Conservation (phyloP, 768 basidiomycete species). For the Panaeolus papilionaceus region DNA sequence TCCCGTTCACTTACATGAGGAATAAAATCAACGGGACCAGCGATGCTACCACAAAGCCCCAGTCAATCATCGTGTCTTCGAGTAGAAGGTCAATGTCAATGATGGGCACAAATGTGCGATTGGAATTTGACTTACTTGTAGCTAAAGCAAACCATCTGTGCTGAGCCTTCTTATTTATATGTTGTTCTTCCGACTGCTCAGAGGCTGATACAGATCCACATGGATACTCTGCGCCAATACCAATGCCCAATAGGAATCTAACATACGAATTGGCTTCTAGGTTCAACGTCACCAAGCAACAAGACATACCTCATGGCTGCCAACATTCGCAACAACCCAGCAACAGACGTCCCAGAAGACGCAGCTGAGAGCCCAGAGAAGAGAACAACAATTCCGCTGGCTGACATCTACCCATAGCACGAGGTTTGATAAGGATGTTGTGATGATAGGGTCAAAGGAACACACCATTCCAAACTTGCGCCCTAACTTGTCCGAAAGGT, state of each 20-base stretch:
- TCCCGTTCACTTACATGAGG: conserved; percentile 72
- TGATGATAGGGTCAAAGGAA: conserved; percentile 7
- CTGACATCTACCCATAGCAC: conserved; percentile 61
- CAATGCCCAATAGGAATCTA: conserved; percentile 89
- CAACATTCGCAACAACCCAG: conserved; percentile 80
- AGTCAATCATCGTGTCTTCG: conserved; percentile 84
- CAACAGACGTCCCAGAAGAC: conserved; percentile 77
- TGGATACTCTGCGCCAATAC: conserved; percentile 89
- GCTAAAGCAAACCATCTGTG: conserved; percentile 89
- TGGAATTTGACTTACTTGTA: conserved; percentile 64
- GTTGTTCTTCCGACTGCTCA: conserved; percentile 87
- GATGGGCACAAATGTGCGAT: background rate
- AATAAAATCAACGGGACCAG: conserved; percentile 87
- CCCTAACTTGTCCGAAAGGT: conserved; percentile 85
- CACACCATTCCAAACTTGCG: conserved; percentile 88
- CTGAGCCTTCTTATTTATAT: conserved; percentile 79
- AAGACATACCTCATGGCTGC: conserved; percentile 70
- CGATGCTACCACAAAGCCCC: conserved; percentile 79
- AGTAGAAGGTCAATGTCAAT: conserved; percentile 13
- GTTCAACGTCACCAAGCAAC: background rate
- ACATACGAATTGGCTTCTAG: background rate
- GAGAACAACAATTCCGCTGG: conserved; percentile 82
- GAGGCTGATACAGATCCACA: conserved; percentile 89
- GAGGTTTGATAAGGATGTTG: conserved; percentile 23
- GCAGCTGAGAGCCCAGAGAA: conserved; percentile 87